Percentiles rank a stretch among this genome's conserved stretches.
phyloP scores from a whole-genome alignment of 2,329 filamentous ascomycete species.

The Phialophora chinensis region DNA sequence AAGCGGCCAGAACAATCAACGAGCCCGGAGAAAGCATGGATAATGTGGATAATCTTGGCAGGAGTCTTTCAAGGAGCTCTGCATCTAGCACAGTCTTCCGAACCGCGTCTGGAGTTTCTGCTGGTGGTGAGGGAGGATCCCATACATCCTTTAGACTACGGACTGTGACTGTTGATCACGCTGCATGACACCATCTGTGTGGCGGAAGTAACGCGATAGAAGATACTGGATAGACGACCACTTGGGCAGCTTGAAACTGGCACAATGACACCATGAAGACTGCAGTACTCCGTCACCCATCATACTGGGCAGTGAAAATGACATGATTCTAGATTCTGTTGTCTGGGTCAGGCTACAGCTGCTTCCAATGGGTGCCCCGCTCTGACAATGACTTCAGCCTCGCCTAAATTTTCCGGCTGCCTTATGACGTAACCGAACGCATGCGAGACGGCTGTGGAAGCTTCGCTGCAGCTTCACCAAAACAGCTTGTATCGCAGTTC shows the following conservation, averaged over 20 bases:
- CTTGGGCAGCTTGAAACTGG: background rate
- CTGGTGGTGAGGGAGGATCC: constrained; percentile 6
- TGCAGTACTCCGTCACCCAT: background rate
- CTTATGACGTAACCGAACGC: background rate
- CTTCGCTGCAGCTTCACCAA: constrained; percentile 9
- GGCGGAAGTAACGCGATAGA: background rate
- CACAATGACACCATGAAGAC: background rate
- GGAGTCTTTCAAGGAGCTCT: constrained; percentile 13
- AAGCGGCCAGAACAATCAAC: constrained; percentile 29
- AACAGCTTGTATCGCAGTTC: background rate
- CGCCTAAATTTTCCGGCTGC: background rate
- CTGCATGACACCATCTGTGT: constrained; percentile 13
- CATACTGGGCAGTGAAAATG: background rate
- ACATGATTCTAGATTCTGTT: background rate
- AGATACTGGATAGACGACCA: background rate
- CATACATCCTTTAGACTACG: constrained; percentile 23
- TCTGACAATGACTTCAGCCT: constrained; percentile 15
- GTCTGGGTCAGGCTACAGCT: background rate
- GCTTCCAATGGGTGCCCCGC: background rate
- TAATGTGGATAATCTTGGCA: constrained; percentile 21
- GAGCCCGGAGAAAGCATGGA: constrained; percentile 28
- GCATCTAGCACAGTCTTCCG: constrained; percentile 67
- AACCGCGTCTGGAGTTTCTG: constrained; percentile 53
- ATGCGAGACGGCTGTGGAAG: constrained; percentile 13
- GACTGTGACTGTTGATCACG: constrained; percentile 12